Evolutionary conservation across 2,329 filamentous ascomycete genomes (phyloP), one percentile per base, ranked within the genome.

Genomic region (Botrytis medusae): DNA sequence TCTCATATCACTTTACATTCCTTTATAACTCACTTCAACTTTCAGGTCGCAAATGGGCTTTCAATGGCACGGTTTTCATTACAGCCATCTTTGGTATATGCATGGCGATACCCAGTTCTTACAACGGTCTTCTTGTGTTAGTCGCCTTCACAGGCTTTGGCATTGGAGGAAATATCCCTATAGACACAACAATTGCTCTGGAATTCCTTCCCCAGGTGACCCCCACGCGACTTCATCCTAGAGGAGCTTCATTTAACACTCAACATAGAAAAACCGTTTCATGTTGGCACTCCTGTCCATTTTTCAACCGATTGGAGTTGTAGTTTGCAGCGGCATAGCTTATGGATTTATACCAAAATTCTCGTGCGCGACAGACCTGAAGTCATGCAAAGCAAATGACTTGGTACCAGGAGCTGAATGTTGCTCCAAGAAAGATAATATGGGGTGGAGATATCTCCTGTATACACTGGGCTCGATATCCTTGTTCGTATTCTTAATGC

Each of bases 371-470:
- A 68, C 65, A 8, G 40, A 62, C 12, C 69, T 76, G 5, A 54
- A 37, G 42, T 60, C 73, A 10, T 78, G 77, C 10, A 74, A 69
- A 57, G 72, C 77, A 25, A 82, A 81, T 10, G 60, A 34, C 51
- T 60, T 71, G 25, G 29, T 37, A 60, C 60, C 68, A n/a, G 60
- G 46, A 25, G 32, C 60, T 59, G 18, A 32, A 74, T 83, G 82
- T 69, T 72, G 71, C 32, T 76, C 80, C 4, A 79, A 77, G 62
- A 51, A 77, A 40, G 79, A 84, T 69, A 90, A 90, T 75, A 87
- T 87, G 83, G 88, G 88, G 2, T 90, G 88, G 88, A 81, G 88
- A 57, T 90, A 89, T 77, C 86, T 87, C 60, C 80, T 88, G 76
- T 84, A 88, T 71, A 81, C 83, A 10, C 85, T 89, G 81, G 88